Evolutionary conservation across 2,329 filamentous ascomycete species (phyloP).

Genomic region (Botrytis squamosa): DNA sequence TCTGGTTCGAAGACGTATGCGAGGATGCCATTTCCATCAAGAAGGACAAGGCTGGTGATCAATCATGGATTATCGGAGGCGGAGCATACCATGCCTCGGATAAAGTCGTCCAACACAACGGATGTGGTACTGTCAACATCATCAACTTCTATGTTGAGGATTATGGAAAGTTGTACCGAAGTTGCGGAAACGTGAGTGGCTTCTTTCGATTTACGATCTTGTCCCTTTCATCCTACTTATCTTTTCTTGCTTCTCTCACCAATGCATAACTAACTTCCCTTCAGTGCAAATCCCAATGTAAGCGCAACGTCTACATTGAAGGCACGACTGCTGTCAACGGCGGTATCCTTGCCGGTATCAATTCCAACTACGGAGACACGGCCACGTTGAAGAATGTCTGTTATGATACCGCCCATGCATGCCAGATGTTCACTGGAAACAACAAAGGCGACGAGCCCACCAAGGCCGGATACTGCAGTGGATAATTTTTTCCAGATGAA

Average conservation of each 20-base stretch:
- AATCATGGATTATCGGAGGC: background rate
- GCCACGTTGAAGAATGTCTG: background rate
- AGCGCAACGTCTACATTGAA: background rate
- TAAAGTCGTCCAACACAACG: constrained; percentile 2
- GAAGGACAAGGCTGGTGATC: background rate
- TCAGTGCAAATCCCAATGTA: constrained; percentile 4
- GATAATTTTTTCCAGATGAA: background rate
- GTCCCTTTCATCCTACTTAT: too few relatives aligned
- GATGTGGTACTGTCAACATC: background rate
- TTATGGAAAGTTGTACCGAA: background rate
- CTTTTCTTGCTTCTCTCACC: too few relatives aligned
- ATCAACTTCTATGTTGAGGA: constrained; percentile 3
- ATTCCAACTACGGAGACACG: constrained; percentile 3
- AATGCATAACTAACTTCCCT: background rate
- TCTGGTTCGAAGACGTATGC: constrained; percentile 6
- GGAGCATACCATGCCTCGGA: background rate
- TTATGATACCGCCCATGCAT: background rate
- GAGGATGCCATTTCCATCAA: background rate
- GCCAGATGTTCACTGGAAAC: constrained; percentile 1
- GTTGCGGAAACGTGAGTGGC: background rate
- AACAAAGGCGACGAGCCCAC: background rate
- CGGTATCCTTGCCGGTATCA: background rate
- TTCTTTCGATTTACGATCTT: background rate
- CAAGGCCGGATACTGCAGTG: background rate
- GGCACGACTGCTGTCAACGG: background rate